Percentiles rank a stretch among this genome's conserved stretches.
These are phyloP conservation scores for Malus sieversii DNA, from an alignment of 306 rosid species.

Conservation along the genomic window DNA sequence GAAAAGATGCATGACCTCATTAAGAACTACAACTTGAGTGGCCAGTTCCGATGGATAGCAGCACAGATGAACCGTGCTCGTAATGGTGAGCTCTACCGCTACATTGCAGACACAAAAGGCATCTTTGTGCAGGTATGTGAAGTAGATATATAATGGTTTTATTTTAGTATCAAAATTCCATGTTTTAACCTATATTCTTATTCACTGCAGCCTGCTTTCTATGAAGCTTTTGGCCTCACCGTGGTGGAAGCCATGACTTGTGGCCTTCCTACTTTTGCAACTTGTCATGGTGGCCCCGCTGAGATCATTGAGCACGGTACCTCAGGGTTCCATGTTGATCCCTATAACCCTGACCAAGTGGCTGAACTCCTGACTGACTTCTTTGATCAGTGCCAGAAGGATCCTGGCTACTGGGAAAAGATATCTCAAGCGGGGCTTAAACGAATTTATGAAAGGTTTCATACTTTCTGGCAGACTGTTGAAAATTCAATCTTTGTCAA, in stretches of 20 bases:
- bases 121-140: constrained; percentile 12
- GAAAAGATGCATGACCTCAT: constrained; percentile 6
- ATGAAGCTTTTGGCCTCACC: constrained; percentile 14
- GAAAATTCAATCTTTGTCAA: not conserved
- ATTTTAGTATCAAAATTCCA: not conserved
- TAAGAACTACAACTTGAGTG: not conserved
- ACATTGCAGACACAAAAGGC: constrained; percentile 16
- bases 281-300: constrained; percentile 14
- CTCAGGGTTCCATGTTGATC: constrained; percentile 9
- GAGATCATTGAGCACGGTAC: constrained; percentile 6
- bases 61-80: constrained; percentile 9
- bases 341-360: constrained; percentile 8
- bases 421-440: not conserved
- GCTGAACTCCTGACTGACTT: constrained; percentile 5
- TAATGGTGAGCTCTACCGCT: constrained; percentile 12
- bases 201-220: constrained; percentile 5
- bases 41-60: constrained; percentile 10
- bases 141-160: not conserved
- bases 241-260: constrained; percentile 16
- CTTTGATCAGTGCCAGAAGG: constrained; percentile 3
- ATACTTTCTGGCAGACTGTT: not conserved
- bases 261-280: constrained; percentile 11
- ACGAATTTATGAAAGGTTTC: constrained; percentile 9
- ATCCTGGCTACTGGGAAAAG: constrained; percentile 3
- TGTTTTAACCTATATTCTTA: not conserved